phyloP scores from a whole-genome alignment of 2,329 filamentous ascomycete species.

The Fusarium nodosum region DNA sequence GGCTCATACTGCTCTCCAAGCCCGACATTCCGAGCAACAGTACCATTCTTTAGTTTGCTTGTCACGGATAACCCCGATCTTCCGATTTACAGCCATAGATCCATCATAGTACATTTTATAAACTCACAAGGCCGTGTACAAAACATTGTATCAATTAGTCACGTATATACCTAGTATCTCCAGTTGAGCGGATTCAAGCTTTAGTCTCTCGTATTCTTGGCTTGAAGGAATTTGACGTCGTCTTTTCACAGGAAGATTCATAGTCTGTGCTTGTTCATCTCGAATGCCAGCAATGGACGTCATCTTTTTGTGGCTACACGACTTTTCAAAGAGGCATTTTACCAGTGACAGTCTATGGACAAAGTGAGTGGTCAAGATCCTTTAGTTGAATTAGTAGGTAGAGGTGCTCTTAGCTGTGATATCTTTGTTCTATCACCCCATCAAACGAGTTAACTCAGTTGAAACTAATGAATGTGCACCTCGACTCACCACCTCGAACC shows the following conservation, averaged over 20 bases:
- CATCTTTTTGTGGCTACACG: slow-evolving; percentile 47
- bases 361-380: too few relatives aligned
- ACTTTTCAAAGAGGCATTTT: slow-evolving; percentile 49
- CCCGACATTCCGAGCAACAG: slow-evolving; percentile 6
- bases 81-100: slow-evolving; percentile 1
- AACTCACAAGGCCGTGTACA: not conserved
- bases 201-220: slow-evolving; percentile 49
- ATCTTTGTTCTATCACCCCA: too few relatives aligned
- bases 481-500: slow-evolving; percentile 52
- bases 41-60: slow-evolving; percentile 13
- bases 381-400: too few relatives aligned
- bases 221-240: slow-evolving; percentile 11
- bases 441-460: slow-evolving; percentile 4
- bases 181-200: slow-evolving; percentile 43
- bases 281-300: slow-evolving; percentile 32
- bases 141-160: slow-evolving; percentile 20
- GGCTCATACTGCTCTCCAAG: not conserved
- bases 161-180: slow-evolving; percentile 25
- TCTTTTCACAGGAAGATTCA: slow-evolving; percentile 34
- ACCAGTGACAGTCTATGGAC: slow-evolving; percentile 46
- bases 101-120: not conserved
- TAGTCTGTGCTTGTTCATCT: slow-evolving; percentile 43
- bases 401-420: too few relatives aligned
- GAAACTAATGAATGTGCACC: slow-evolving; percentile 57
- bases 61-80: slow-evolving; percentile 20